Evolutionary conservation across 257 asterid species (phyloP).

Genomic region (Plectranthus barbatus): DNA sequence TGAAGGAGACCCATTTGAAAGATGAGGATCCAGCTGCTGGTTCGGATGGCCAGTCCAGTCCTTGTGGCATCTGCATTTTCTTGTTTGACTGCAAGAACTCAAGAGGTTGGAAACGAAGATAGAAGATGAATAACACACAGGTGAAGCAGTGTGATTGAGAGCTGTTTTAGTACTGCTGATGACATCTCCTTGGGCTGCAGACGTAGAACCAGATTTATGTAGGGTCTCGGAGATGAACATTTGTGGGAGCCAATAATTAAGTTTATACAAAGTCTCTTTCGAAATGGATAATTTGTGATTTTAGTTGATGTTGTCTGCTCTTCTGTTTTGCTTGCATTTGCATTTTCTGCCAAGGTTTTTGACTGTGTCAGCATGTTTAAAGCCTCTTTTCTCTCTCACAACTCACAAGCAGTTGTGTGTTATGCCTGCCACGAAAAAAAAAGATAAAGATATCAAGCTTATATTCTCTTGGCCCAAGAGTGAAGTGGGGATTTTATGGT

Average conservation of each 20-base stretch:
- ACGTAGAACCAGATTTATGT: constrained; percentile 11
- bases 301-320: not conserved
- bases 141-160: not conserved
- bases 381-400: not conserved
- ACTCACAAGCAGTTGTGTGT: too few species aligned
- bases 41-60: not conserved
- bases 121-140: not conserved
- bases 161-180: not conserved
- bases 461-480: too few species aligned
- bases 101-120: constrained; percentile 5
- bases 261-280: constrained; percentile 9
- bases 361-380: not conserved
- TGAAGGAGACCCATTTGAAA: constrained; percentile 31
- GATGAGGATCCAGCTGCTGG: constrained; percentile 18
- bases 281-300: not conserved
- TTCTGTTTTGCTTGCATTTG: not conserved
- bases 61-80: not conserved
- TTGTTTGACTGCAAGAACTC: not conserved
- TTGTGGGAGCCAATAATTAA: constrained; percentile 14
- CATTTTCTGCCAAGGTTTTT: not conserved
- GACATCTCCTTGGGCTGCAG: not conserved
- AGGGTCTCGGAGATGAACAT: constrained; percentile 15
- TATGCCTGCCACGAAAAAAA: too few species aligned
- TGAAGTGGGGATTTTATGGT: too few species aligned
- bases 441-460: too few species aligned